phyloP scores from a whole-genome alignment of 768 basidiomycete species.

The Suillus subalutaceus region DNA sequence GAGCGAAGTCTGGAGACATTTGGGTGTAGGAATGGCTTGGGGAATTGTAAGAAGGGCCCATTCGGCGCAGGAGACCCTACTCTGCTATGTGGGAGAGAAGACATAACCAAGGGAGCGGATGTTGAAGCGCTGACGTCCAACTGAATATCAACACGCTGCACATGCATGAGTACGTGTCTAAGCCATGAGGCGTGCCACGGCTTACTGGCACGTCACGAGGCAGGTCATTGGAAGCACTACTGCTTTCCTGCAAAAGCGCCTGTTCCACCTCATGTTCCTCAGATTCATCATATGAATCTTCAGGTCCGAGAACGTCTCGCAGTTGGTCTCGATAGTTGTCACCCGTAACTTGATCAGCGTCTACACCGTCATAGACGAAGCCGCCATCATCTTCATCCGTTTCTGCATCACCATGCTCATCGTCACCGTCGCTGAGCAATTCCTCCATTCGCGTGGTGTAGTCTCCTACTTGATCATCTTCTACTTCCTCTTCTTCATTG shows the following conservation, averaged over 20 bases:
- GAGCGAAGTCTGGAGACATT: constrained; percentile 83
- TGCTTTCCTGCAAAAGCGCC: constrained; percentile 45
- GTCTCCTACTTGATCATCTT: constrained; percentile 48
- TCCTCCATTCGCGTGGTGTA: constrained; percentile 75
- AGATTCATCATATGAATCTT: constrained; percentile 54
- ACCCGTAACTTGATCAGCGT: constrained; percentile 48
- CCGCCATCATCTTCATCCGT: constrained; percentile 59
- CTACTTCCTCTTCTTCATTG: constrained; percentile 36
- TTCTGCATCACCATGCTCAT: constrained; percentile 37
- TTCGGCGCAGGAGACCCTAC: constrained; percentile 39
- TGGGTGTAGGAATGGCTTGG: constrained; percentile 68
- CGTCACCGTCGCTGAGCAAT: constrained; percentile 44
- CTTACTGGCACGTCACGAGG: constrained; percentile 36
- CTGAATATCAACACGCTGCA: constrained; percentile 39
- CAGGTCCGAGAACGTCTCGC: constrained; percentile 71
- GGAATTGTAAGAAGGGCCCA: constrained; percentile 32
- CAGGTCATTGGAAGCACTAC: constrained; percentile 32
- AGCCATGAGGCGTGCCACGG: constrained; percentile 23
- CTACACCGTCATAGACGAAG: constrained; percentile 76
- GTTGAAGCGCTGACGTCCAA: constrained; percentile 42
- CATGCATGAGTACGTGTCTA: constrained; percentile 26
- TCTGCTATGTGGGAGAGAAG: constrained; percentile 42
- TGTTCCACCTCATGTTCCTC: constrained; percentile 49
- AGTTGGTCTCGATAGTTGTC: constrained; percentile 69
- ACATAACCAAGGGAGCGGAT: constrained; percentile 35